Base-by-base conservation (phyloP, 805 yeast genomes). In the Nakazawaea laoshanensis region DNA sequence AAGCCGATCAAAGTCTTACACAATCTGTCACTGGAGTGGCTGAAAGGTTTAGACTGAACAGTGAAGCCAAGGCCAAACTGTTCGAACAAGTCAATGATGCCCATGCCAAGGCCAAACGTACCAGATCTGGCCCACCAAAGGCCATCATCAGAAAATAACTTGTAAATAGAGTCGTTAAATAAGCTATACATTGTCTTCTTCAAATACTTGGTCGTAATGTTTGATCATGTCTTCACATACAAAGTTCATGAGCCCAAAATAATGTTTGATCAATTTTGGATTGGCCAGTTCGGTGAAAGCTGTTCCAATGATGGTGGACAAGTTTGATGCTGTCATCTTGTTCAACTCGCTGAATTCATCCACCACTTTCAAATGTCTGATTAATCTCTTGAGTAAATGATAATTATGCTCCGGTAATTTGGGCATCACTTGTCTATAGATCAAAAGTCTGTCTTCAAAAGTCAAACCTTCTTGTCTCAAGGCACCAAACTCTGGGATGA, bases 271-370 rank as follows among this genome's bases (percentile, higher is more conserved):
- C 10, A 62, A 51, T 13, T 67, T 71, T 29, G 74, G 65, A 26
- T 50, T 57, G 40, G 72, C 61, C 10, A 76, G 74, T 41, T 73
- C 78, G 4, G 75, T 70, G 35, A 73, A 61, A 3, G 75, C 70
- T 1, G 78, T 78, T 2, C 77, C 78, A 41, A 89, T 80, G 5
- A 89, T 96, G 35, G 94, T 89, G 4, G 96, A 94, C 47, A 89
- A 59, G 50, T 89, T 89, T 2, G 86, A 77, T 3, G 94, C 74
- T 36, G 80, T 84, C 97, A 89, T 89, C 51, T 77, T 77, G 57
- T 89, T 89, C 29, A 58, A 59, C 8, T 70, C 76, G 28, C 78
- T 76, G 47, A 74, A 76, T 38, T 67, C 68, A 35, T 81, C 77
- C 16, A 89, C 78, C 42, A 67, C 67, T 42, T 69, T 64, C 59